phyloP scores from a whole-genome alignment of 202 grass and related monocot genomes.

The Carex sylvatica region DNA sequence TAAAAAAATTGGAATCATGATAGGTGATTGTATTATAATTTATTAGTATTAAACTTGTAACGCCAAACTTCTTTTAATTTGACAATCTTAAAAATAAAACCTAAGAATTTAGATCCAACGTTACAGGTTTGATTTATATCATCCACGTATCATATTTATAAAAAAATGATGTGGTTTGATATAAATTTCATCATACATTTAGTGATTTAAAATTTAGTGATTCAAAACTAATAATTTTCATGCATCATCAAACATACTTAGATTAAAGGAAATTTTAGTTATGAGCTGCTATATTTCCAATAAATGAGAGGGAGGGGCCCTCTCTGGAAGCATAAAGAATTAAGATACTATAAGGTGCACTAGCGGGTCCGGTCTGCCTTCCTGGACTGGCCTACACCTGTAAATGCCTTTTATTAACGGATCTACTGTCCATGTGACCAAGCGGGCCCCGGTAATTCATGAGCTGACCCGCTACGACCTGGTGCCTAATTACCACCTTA shows the following conservation, averaged over 20 bases:
- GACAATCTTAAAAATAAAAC: no score
- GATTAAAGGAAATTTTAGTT: neutral
- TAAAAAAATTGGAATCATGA: neutral
- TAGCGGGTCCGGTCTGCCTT: neutral
- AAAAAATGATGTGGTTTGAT: no score
- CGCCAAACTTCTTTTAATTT: no score
- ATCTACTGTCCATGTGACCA: constrained; percentile 2
- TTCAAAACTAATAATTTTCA: no score
- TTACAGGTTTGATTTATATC: no score
- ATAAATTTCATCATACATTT: no score
- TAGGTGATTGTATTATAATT: neutral
- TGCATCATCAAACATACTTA: no score
- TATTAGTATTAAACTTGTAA: neutral
- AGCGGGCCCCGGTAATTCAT: neutral
- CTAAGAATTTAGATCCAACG: no score
- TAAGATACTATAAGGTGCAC: neutral
- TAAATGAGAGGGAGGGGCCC: neutral
- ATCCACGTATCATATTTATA: no score
- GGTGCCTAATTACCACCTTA: neutral
- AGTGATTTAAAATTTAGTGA: no score
- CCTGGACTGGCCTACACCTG: constrained; percentile 7
- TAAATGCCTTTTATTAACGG: constrained; percentile 17
- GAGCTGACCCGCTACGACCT: neutral
- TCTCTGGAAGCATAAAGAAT: neutral
- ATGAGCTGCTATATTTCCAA: neutral